Conservation (phyloP, 108 stramenopile species). For the Asterionellopsis glacialis region DNA sequence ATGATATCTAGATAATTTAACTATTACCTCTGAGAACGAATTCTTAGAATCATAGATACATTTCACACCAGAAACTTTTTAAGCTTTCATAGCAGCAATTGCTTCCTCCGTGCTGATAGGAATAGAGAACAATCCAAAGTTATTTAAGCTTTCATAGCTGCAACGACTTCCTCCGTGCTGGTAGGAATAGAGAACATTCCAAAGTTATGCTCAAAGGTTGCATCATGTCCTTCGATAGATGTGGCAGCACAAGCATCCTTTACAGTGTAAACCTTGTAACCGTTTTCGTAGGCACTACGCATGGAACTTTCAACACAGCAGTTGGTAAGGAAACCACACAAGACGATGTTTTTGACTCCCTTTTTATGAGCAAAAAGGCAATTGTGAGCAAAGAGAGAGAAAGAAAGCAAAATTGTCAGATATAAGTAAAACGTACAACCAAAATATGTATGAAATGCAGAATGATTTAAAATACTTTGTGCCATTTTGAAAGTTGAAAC, state of each 20-base stretch:
- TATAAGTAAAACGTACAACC: too few relatives aligned
- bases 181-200: constrained; percentile 71
- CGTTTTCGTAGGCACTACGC: constrained; percentile 73
- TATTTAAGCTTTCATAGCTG: constrained; percentile 25
- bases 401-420: too few relatives aligned
- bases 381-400: constrained; percentile 46
- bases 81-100: constrained; percentile 13
- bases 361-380: constrained; percentile 58
- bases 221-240: constrained; percentile 56
- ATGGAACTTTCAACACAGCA: constrained; percentile 81
- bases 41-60: too few relatives aligned
- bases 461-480: too few relatives aligned
- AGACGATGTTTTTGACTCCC: constrained; percentile 47
- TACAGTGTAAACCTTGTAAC: constrained; percentile 66
- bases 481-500: too few relatives aligned
- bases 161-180: constrained; percentile 40
- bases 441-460: too few relatives aligned
- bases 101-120: constrained; percentile 49
- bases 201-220: constrained; percentile 59
- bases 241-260: constrained; percentile 67
- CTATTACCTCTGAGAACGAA: too few relatives aligned
- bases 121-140: constrained; percentile 70
- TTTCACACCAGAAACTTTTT: too few relatives aligned
- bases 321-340: constrained; percentile 81
- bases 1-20: too few relatives aligned